Evolutionary conservation across 441 rosid genomes (phyloP), one percentile per base, ranked within the genome.

Genomic region (Monsonia emarginata): DNA sequence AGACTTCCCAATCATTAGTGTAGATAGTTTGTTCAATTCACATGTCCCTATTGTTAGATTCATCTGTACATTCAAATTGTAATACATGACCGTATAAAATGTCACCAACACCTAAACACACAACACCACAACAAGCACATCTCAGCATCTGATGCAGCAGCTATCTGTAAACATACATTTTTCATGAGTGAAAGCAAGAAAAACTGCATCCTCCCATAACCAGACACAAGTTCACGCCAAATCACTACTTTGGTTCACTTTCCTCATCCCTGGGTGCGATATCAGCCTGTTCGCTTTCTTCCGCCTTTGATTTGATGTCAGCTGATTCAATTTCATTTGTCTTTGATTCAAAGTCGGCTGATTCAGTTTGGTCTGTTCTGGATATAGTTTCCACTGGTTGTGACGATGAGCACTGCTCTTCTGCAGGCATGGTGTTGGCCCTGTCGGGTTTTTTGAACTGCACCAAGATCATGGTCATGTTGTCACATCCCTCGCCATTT

Each of bases 401-500:
- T 25, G 84, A 71, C 44, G 76, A 72, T 2, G 83, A 65, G 61
- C 83, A 74, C 67, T 13, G 78, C 68, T 72, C 80, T 36, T n/a
- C 74, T 13, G 38, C 40, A 31, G 82, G 52, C 83, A 82, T 62
- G 65, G 72, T 6, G 26, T 44, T 57, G 18, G 75, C 19, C 16
- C 36, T 10, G 5, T 46, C 30, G 16, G 82, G 69, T 62, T 68
- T 84, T 46, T 78, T 79, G 64, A 85, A 78, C 67, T 82, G 84
- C 69, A 82, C 78, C 74, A 83, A 67, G 76, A 85, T 85, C 84
- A 82, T 79, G 42, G 90, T 79, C 88, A 83, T 85, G 75, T 85
- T 82, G 68, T 83, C 90, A 42, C 90, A 82, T 65, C 88, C 90
- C 77, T 85, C 90, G 0, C 85, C 83, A 64, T 85, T 79, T 38